Evolutionary conservation across 805 yeast genomes (phyloP).

Genomic region (Dipodascus geniculatus): DNA sequence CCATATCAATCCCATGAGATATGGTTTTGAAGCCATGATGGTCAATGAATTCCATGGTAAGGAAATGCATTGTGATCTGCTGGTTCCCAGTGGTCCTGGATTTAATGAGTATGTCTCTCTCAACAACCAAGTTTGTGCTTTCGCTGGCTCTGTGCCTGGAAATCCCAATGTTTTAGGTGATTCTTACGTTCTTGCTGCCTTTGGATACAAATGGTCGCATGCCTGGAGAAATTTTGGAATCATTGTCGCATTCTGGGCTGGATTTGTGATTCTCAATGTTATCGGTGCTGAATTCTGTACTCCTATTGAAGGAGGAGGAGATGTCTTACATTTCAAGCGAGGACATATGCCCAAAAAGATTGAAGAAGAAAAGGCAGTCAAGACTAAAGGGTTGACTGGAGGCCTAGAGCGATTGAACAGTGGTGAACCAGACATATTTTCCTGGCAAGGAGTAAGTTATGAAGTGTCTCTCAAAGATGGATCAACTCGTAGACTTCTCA

Average conservation of each 20-base stretch:
- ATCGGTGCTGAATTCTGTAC: slow-evolving; percentile 25
- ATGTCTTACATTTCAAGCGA: slow-evolving; percentile 22
- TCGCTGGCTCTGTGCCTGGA: slow-evolving; percentile 52
- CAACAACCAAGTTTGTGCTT: slow-evolving; percentile 41
- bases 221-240: slow-evolving; percentile 78
- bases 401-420: slow-evolving; percentile 8
- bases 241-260: slow-evolving; percentile 38
- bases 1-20: slow-evolving; percentile 45
- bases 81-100: slow-evolving; percentile 49
- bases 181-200: slow-evolving; percentile 38
- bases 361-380: slow-evolving; percentile 18
- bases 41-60: slow-evolving; percentile 52
- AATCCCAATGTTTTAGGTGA: slow-evolving; percentile 43
- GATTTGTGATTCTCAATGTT: slow-evolving; percentile 23
- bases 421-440: slow-evolving; percentile 38
- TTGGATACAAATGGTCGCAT: slow-evolving; percentile 42
- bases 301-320: slow-evolving; percentile 23
- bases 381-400: slow-evolving; percentile 19
- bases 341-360: slow-evolving; percentile 25
- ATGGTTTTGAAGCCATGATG: slow-evolving; percentile 52
- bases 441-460: slow-evolving; percentile 54
- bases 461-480: slow-evolving; percentile 35
- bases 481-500: slow-evolving; percentile 28
- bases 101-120: slow-evolving; percentile 31
- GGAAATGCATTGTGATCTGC: slow-evolving; percentile 40